These are phyloP conservation scores for Carnegiea gigantea DNA, from an alignment of 179 eudicot species.

Conservation along the genomic window DNA sequence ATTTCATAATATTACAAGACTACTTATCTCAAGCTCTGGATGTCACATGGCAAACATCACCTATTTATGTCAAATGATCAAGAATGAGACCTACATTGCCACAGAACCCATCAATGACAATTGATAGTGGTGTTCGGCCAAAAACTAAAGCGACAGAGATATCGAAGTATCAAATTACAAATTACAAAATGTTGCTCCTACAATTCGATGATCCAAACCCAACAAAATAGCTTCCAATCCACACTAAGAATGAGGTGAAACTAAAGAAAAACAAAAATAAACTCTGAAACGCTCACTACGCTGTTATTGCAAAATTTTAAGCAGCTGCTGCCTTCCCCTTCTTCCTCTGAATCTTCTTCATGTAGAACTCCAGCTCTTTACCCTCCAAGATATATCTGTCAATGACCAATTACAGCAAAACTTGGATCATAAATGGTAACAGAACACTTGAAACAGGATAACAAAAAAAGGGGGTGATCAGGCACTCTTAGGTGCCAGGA, in stretches of 20 bases:
- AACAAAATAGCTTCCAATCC: conserved; percentile 14
- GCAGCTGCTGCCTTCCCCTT: conserved; percentile 70
- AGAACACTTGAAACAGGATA: no score
- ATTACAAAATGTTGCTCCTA: conserved; percentile 20
- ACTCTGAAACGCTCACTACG: conserved; percentile 7
- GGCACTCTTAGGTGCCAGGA: no score
- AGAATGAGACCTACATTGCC: no score
- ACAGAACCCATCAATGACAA: no score
- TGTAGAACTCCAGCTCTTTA: conserved; percentile 74
- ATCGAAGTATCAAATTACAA: conserved; percentile 12
- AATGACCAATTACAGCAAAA: neutral
- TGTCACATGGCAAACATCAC: no score
- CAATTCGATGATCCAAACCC: conserved; percentile 7
- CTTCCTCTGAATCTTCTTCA: conserved; percentile 78
- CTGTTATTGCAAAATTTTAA: conserved; percentile 25
- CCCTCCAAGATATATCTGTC: conserved; percentile 70
- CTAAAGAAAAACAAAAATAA: neutral
- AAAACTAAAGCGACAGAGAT: conserved; percentile 3
- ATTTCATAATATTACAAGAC: no score
- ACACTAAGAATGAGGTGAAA: conserved; percentile 3
- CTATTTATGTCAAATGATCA: no score
- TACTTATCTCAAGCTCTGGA: no score
- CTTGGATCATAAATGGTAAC: neutral
- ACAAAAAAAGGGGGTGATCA: no score
- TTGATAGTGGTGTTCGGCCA: no score